A percentile compares a stretch with the other conserved stretches of the same genome.
Evolutionary conservation across 1,284 basidiomycete genomes (phyloP).

Genomic region (Neotropicomus parvogracilis): DNA sequence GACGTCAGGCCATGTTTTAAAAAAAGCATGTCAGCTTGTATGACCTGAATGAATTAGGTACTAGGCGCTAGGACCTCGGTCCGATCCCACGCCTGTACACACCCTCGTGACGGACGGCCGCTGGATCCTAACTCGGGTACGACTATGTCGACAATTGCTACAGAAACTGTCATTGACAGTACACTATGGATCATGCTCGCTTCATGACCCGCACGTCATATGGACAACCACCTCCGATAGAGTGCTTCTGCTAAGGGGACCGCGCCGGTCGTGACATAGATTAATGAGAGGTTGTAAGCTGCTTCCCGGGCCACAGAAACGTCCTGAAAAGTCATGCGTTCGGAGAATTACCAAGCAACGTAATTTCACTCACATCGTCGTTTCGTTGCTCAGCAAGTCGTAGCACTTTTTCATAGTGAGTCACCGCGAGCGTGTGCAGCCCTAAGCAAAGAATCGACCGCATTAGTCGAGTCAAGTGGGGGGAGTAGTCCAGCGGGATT

Average conservation of each 20-base stretch:
- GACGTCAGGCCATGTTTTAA: neutral
- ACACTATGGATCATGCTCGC: neutral
- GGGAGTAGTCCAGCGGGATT: neutral
- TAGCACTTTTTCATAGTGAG: conserved; percentile 79
- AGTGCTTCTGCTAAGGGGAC: conserved; percentile 61
- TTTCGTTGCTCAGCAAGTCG: conserved; percentile 48
- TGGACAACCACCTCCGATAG: conserved; percentile 66
- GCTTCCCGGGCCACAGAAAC: conserved; percentile 48
- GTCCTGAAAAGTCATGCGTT: neutral
- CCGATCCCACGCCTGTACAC: too few relatives aligned
- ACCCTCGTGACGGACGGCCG: conserved; percentile 3
- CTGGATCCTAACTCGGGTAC: neutral
- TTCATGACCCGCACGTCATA: conserved; percentile 35
- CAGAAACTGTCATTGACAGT: neutral
- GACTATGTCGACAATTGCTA: neutral
- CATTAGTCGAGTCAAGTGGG: neutral
- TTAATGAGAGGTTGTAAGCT: conserved; percentile 84
- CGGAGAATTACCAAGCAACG: neutral
- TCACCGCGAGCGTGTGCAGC: conserved; percentile 73
- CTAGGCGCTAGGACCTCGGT: too few relatives aligned
- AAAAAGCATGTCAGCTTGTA: conserved; percentile 3
- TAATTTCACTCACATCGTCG: neutral
- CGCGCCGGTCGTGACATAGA: conserved; percentile 77
- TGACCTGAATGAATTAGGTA: too few relatives aligned
- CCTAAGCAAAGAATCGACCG: conserved; percentile 43